Percentiles rank a stretch among this genome's conserved stretches.
These are phyloP conservation scores for Phytophthora cajani DNA, from an alignment of 352 stramenopile species.

Conservation along the genomic window DNA sequence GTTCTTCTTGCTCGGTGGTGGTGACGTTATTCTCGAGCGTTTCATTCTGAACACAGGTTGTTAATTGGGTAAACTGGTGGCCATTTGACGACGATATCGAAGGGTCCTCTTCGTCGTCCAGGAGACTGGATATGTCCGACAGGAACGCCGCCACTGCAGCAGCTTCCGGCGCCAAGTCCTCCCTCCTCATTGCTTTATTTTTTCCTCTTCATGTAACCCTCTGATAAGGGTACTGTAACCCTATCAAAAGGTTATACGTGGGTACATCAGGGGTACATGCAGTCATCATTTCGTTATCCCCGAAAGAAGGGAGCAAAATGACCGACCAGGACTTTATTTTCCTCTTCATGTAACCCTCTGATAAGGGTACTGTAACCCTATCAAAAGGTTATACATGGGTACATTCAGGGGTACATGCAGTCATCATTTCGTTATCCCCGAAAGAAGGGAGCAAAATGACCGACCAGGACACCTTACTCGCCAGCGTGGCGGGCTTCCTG, in stretches of 20 bases:
- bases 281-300: background rate
- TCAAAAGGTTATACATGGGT: background rate
- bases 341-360: background rate
- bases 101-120: slow-evolving; percentile 18
- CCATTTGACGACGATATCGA: background rate
- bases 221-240: background rate
- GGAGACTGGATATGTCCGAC: slow-evolving; percentile 24
- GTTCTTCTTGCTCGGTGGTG: background rate
- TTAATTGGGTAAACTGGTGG: slow-evolving; percentile 1
- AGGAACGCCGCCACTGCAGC: slow-evolving; percentile 29
- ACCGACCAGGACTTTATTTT: slow-evolving; percentile 1
- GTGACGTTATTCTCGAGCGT: slow-evolving; percentile 11
- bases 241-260: background rate
- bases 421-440: background rate
- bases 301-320: slow-evolving; percentile 6
- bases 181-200: slow-evolving; percentile 1
- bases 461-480: slow-evolving; percentile 18
- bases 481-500: slow-evolving; percentile 18
- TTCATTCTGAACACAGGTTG: background rate
- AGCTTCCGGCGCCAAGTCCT: slow-evolving; percentile 9
- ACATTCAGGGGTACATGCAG: background rate
- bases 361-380: background rate
- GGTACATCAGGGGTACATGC: background rate
- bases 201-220: background rate
- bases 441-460: slow-evolving; percentile 7